These are phyloP conservation scores for Mucor sp. DNA, from an alignment of 371 early-diverging fungal species.

Conservation along the genomic window DNA sequence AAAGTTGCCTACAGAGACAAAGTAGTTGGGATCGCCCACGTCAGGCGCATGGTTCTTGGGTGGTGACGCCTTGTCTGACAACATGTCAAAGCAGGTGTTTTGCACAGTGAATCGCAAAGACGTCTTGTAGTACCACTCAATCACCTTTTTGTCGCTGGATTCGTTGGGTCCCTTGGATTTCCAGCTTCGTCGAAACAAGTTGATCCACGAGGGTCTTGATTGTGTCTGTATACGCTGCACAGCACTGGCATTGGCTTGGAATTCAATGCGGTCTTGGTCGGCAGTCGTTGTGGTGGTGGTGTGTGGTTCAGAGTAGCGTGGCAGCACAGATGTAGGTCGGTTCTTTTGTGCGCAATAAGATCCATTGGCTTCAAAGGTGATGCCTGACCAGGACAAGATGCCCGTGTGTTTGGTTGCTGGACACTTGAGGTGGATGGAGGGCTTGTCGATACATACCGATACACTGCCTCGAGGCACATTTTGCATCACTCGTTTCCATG, in stretches of 20 bases:
- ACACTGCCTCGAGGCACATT: constrained; percentile 21
- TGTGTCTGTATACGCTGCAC: constrained; percentile 23
- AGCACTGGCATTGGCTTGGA: neutral
- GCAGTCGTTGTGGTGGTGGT: neutral
- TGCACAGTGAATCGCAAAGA: constrained; percentile 9
- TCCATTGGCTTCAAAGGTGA: constrained; percentile 24
- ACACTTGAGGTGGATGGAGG: constrained; percentile 13
- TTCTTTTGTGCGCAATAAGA: constrained; percentile 21
- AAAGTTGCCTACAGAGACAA: constrained; percentile 15
- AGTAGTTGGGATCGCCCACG: neutral
- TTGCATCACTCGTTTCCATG: neutral
- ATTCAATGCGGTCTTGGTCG: constrained; percentile 5
- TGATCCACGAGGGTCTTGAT: constrained; percentile 33
- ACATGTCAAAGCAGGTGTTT: constrained; percentile 8
- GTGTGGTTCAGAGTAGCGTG: constrained; percentile 14
- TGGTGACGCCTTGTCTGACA: neutral
- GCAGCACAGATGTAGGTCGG: constrained; percentile 15
- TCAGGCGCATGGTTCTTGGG: neutral
- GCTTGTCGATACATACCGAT: constrained; percentile 13
- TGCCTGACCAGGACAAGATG: constrained; percentile 12
- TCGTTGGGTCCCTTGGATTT: constrained; percentile 8
- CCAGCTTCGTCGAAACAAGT: constrained; percentile 40
- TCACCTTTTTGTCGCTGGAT: neutral
- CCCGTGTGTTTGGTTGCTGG: constrained; percentile 3
- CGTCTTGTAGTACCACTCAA: constrained; percentile 18